Conservation (phyloP, 192 early-diverging fungal species). For the Spinellus fusiger region DNA sequence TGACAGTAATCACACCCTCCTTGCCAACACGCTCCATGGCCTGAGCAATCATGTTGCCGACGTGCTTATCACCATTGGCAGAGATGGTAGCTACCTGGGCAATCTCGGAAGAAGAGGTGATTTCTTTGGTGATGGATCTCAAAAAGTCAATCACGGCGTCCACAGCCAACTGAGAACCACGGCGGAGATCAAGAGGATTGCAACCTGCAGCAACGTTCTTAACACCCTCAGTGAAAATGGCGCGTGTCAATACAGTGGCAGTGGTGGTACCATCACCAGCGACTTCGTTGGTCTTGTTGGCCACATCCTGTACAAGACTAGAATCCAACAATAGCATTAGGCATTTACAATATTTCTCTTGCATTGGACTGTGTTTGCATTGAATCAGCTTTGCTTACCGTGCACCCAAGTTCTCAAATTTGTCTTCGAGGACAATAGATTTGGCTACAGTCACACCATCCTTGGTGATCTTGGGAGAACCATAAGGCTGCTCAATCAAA, state of each 20-base stretch:
- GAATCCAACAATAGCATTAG: not conserved
- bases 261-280: constrained; percentile 99
- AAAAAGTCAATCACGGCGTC: constrained; percentile 91
- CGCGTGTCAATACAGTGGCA: constrained; percentile 95
- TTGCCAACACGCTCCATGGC: constrained; percentile 99
- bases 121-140: constrained; percentile 81
- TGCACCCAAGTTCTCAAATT: constrained; percentile 99
- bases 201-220: constrained; percentile 99
- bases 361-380: too few species aligned
- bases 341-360: too few species aligned
- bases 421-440: constrained; percentile 93
- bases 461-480: constrained; percentile 99
- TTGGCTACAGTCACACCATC: constrained; percentile 99
- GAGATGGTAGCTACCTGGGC: constrained; percentile 99
- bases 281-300: constrained; percentile 99
- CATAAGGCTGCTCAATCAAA: constrained; percentile 96
- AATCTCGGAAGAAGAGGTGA: constrained; percentile 95
- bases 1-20: constrained; percentile 99
- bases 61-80: constrained; percentile 97
- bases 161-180: constrained; percentile 90
- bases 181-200: constrained; percentile 98
- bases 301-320: constrained; percentile 97
- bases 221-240: constrained; percentile 98
- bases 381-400: constrained; percentile 36
- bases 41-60: constrained; percentile 93